Evolutionary conservation across 1,139 yeast species (phyloP).

Genomic region (Saccharomyces hybrid): DNA sequence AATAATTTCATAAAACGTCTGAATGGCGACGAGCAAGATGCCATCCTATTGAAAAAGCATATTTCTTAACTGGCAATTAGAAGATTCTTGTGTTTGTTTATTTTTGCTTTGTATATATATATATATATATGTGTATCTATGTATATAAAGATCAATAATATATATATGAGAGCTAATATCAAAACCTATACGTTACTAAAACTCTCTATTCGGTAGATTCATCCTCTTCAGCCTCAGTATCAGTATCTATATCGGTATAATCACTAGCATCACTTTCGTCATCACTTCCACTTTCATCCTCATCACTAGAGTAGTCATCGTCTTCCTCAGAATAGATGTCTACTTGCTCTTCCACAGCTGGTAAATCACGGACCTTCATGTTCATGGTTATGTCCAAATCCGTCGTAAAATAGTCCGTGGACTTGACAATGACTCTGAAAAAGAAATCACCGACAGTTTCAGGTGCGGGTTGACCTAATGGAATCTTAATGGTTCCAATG

Average conservation of each 20-base stretch:
- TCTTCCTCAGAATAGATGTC: conserved; percentile 11
- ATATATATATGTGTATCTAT: neutral
- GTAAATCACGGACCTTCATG: conserved; percentile 47
- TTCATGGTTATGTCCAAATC: conserved; percentile 63
- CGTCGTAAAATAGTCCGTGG: conserved; percentile 61
- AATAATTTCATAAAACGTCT: conserved; percentile 47
- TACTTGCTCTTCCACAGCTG: conserved; percentile 33
- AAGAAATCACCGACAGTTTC: conserved; percentile 51
- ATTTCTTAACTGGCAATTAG: neutral
- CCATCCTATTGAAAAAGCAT: conserved; percentile 32
- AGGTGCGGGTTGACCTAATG: conserved; percentile 67
- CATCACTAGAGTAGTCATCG: conserved; percentile 26
- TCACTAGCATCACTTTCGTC: conserved; percentile 37
- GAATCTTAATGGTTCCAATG: conserved; percentile 68
- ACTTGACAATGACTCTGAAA: conserved; percentile 58
- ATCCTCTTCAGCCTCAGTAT: conserved; percentile 36
- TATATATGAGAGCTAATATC: neutral
- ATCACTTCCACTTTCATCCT: conserved; percentile 32
- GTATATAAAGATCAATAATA: conserved; percentile 6
- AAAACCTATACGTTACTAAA: conserved; percentile 2
- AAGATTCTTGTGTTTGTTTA: neutral
- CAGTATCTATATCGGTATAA: conserved; percentile 39
- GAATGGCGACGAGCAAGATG: conserved; percentile 39
- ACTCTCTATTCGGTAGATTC: conserved; percentile 10
- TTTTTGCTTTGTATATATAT: neutral